phyloP scores from a whole-genome alignment of 306 rosid genomes.

The Malus fusca region DNA sequence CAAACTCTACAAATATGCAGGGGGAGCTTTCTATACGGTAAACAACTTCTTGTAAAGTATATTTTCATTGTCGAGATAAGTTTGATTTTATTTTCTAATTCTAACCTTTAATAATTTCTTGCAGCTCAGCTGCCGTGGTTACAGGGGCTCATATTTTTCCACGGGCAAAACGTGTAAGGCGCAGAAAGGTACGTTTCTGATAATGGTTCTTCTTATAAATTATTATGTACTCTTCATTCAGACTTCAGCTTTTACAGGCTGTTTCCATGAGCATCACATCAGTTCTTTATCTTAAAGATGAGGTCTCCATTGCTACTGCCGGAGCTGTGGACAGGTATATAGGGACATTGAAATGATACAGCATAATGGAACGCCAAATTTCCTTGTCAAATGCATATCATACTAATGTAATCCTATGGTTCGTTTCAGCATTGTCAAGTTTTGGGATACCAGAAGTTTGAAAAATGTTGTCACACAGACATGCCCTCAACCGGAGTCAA shows the following conservation, averaged over 20 bases:
- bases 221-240: slow-evolving; percentile 6
- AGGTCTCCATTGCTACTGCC: slow-evolving; percentile 76
- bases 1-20: slow-evolving; percentile 23
- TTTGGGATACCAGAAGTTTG: slow-evolving; percentile 89
- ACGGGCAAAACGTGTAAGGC: slow-evolving; percentile 46
- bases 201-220: neutral
- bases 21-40: slow-evolving; percentile 48
- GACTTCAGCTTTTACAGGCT: slow-evolving; percentile 40
- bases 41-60: neutral
- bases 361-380: neutral
- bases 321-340: slow-evolving; percentile 88
- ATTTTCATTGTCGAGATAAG: neutral
- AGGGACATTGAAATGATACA: neutral
- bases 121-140: slow-evolving; percentile 60
- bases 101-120: slow-evolving; percentile 9
- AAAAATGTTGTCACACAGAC: slow-evolving; percentile 50
- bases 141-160: slow-evolving; percentile 67
- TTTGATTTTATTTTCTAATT: neutral
- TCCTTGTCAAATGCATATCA: neutral
- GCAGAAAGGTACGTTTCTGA: slow-evolving; percentile 57
- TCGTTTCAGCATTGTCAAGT: slow-evolving; percentile 67
- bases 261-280: slow-evolving; percentile 91
- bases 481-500: slow-evolving; percentile 41
- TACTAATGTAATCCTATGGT: slow-evolving; percentile 4
- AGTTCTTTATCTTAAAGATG: slow-evolving; percentile 80